These are phyloP conservation scores for Trichoderma atrobrunneum DNA, from an alignment of 2,329 filamentous ascomycete genomes.

Conservation along the genomic window DNA sequence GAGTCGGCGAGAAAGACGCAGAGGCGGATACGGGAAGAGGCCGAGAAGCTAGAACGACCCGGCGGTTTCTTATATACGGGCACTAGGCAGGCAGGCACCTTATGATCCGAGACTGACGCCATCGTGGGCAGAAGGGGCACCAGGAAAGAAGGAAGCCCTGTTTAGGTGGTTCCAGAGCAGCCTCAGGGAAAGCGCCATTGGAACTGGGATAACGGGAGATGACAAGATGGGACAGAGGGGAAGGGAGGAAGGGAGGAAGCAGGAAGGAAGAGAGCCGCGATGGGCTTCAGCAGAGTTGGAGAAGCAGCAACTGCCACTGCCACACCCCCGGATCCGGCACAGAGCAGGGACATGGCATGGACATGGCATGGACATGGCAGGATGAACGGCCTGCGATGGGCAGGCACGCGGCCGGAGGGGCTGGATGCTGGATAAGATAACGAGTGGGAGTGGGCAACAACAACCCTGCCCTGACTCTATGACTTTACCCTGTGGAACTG, in stretches of 20 bases:
- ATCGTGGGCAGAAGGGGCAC: background rate
- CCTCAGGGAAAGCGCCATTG: background rate
- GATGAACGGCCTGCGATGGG: background rate
- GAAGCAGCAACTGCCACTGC: background rate
- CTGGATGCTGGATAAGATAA: constrained; percentile 7
- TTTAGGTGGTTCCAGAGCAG: background rate
- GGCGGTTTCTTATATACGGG: constrained; percentile 8
- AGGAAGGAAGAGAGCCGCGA: background rate
- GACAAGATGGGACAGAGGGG: background rate
- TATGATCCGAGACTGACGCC: constrained; percentile 18
- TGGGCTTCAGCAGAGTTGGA: background rate
- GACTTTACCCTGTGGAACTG: background rate
- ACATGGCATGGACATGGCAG: background rate
- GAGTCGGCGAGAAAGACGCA: background rate
- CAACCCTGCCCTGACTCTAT: background rate
- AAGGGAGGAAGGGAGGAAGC: background rate
- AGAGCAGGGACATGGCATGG: background rate
- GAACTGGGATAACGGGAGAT: background rate
- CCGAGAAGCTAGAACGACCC: background rate
- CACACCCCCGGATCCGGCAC: constrained; percentile 1
- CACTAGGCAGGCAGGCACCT: background rate
- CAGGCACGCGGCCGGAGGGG: background rate
- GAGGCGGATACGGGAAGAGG: background rate
- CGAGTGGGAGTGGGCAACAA: background rate
- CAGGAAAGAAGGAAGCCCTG: background rate